These are phyloP conservation scores for Ophiocordyceps camponoti-saundersi DNA, from an alignment of 2,329 filamentous ascomycete species.

Conservation along the genomic window DNA sequence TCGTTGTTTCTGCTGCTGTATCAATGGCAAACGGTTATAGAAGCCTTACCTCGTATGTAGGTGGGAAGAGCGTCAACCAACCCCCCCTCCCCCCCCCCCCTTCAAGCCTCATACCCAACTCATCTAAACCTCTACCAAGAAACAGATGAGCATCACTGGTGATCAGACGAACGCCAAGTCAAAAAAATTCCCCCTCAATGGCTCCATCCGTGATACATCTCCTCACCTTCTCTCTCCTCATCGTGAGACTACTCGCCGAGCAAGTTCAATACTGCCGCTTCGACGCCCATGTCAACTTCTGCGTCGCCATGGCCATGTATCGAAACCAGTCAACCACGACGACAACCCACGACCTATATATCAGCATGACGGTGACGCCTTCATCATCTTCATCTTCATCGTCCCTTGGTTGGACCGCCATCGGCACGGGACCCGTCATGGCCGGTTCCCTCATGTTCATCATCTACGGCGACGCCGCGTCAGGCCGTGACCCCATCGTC, in stretches of 20 bases:
- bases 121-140: no score
- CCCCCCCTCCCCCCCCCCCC: no score
- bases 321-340: conserved; percentile 4
- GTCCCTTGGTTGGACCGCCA: conserved; percentile 4
- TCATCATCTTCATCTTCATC: neutral
- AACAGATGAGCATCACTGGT: no score
- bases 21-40: no score
- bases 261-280: conserved; percentile 6
- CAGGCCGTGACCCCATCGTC: conserved; percentile 2
- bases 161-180: no score
- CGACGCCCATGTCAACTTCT: conserved; percentile 5
- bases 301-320: conserved; percentile 6
- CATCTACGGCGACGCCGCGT: conserved; percentile 6
- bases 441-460: conserved; percentile 7
- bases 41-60: no score
- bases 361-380: conserved; percentile 3
- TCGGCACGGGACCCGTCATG: conserved; percentile 6
- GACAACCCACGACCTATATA: conserved; percentile 5
- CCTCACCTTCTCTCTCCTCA: neutral
- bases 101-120: no score
- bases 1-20: no score
- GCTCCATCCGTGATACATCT: neutral
- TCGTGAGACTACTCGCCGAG: conserved; percentile 1
- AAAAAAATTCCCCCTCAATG: neutral
- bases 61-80: no score